Evolutionary conservation across 1,284 basidiomycete species (phyloP).

Genomic region (Agaricales sp.): DNA sequence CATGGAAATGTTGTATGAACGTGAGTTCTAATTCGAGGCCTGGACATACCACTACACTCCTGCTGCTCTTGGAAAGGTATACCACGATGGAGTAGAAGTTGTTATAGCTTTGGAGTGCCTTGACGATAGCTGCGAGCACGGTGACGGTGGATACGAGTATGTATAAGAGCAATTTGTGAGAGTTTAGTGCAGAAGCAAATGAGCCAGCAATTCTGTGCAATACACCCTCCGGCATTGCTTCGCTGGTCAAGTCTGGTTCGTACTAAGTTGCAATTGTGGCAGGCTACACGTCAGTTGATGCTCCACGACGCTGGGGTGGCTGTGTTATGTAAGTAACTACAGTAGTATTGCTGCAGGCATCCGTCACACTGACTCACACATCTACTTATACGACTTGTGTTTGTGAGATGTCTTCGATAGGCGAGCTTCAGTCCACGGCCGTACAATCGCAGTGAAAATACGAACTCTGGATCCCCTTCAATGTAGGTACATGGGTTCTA

Average conservation of each 20-base stretch:
- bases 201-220: neutral
- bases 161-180: conserved; percentile 46
- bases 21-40: neutral
- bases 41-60: conserved; percentile 70
- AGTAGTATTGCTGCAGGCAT: too few relatives aligned
- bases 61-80: conserved; percentile 85
- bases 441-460: too few relatives aligned
- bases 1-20: conserved; percentile 6
- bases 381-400: too few relatives aligned
- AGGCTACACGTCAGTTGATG: neutral
- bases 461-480: too few relatives aligned
- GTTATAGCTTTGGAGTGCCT: conserved; percentile 75
- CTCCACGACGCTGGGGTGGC: too few relatives aligned
- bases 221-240: neutral
- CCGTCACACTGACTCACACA: too few relatives aligned
- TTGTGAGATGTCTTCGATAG: too few relatives aligned
- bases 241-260: neutral
- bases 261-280: neutral
- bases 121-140: conserved; percentile 61
- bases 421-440: too few relatives aligned
- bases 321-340: too few relatives aligned
- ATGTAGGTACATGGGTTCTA: too few relatives aligned
- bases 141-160: conserved; percentile 58
- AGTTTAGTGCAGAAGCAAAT: neutral
- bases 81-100: conserved; percentile 95